Evolutionary conservation across 805 yeast species (phyloP).

Genomic region (Cyberlindnera amylophila): DNA sequence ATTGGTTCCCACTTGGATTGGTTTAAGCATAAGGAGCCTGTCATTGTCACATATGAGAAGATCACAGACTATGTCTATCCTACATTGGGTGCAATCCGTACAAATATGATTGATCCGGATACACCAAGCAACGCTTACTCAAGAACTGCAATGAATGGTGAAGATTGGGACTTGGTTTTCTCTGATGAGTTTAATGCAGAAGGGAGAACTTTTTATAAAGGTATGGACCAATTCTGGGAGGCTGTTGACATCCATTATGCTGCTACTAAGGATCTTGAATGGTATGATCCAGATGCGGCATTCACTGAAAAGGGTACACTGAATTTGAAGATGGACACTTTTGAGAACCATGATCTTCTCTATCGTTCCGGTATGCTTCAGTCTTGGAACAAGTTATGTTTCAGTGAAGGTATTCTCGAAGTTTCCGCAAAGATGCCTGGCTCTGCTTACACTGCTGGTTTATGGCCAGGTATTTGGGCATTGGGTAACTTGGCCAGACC

Average conservation of each 20-base stretch:
- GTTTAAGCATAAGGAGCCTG: constrained; percentile 1
- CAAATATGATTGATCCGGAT: constrained; percentile 64
- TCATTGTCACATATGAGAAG: constrained; percentile 27
- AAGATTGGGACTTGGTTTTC: constrained; percentile 39
- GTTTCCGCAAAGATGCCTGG: constrained; percentile 41
- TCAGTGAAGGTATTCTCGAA: constrained; percentile 41
- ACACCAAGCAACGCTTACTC: constrained; percentile 51
- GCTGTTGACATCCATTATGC: constrained; percentile 43
- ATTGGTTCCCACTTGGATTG: constrained; percentile 1
- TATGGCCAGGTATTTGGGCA: constrained; percentile 52
- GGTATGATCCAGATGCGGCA: constrained; percentile 50
- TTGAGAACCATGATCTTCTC: constrained; percentile 38
- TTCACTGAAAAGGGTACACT: constrained; percentile 40
- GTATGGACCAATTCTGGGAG: constrained; percentile 46
- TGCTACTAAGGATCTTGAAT: constrained; percentile 47
- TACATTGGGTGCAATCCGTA: constrained; percentile 53
- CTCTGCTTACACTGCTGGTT: constrained; percentile 38
- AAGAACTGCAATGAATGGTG: constrained; percentile 34
- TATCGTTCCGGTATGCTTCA: constrained; percentile 48
- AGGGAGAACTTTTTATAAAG: constrained; percentile 45
- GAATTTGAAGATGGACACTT: constrained; percentile 38
- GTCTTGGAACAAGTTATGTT: constrained; percentile 45
- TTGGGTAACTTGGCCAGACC: constrained; percentile 49
- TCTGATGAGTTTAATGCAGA: constrained; percentile 48
- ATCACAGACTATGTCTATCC: constrained; percentile 58